Evolutionary conservation across 768 basidiomycete genomes (phyloP), one percentile per base, ranked within the genome.

Genomic region (Russula sp.): DNA sequence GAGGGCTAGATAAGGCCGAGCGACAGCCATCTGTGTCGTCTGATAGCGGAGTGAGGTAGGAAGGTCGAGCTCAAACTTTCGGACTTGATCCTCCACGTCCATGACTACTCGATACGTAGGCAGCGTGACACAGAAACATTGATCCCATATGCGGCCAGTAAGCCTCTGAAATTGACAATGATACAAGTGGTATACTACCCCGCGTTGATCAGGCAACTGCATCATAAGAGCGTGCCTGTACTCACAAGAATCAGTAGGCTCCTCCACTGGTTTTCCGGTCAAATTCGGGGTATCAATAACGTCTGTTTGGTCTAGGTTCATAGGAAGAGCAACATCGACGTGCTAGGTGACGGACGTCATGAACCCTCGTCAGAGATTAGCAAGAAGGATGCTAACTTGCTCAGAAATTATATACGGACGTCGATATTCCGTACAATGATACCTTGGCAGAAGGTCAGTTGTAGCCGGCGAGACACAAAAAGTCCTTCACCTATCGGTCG

Each of bases 391-490:
- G n/a, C 50, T 20, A 47, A 70, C 69, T 48, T 70, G 66, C 4
- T 70, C 69, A 13, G 45, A 61, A 4, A 70, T 70, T 18, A 70
- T 57, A 51, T 70, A 70, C 13, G 69, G 69, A 20, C 69, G 66
- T 45, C 67, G 61, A 39, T 63, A 68, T 59, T 66, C 55, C 39
- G 62, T 35, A 53, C 64, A 55, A 7, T 64, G 62, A 44, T 42
- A 57, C 18, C 69, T 70, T 52, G 13, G 35, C 18, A 32, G 34
- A 8, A 13, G 8, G 18, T 63, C 8, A 49, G 48, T 11, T 18
- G 10, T n/a, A 35, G 35, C 31, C 13, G 3, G 16, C 20, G 16
- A 48, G 55, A 16, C 27, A 57, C 35, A 54, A 65, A 65, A 40
- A 8, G 6, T 31, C 20, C 50, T 10, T 34, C 51, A 70, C 67